Conservation (phyloP, 2,329 filamentous ascomycete species). For the Teratosphaeriaceae sp. region DNA sequence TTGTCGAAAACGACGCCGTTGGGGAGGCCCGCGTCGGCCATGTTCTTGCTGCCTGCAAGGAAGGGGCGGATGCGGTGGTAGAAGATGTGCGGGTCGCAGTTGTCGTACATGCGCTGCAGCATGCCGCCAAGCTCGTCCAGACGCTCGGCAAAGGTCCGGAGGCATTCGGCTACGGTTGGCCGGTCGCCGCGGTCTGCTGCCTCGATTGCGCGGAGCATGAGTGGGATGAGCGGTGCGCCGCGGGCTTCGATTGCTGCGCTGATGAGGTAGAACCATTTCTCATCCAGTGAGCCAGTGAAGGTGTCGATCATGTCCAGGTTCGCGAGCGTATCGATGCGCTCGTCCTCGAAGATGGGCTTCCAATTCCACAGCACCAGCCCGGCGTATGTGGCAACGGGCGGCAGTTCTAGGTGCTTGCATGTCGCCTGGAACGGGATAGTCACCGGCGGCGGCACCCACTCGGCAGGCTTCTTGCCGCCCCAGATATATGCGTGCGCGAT, state of each 20-base stretch:
- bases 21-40: constrained; percentile 87
- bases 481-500: constrained; percentile 84
- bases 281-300: constrained; percentile 89
- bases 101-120: constrained; percentile 87
- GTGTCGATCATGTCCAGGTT: constrained; percentile 85
- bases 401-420: constrained; percentile 67
- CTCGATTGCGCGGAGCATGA: constrained; percentile 82
- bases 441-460: constrained; percentile 69
- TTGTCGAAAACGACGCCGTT: constrained; percentile 81
- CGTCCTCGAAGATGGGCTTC: constrained; percentile 79
- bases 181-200: constrained; percentile 68
- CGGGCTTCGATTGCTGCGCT: constrained; percentile 93
- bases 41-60: constrained; percentile 94
- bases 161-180: constrained; percentile 63
- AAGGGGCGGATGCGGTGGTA: constrained; percentile 96
- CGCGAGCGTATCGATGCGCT: constrained; percentile 73
- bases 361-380: constrained; percentile 95
- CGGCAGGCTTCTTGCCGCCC: constrained; percentile 68
- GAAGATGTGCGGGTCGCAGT: constrained; percentile 89
- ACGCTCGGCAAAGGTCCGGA: constrained; percentile 78
- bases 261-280: constrained; percentile 98
- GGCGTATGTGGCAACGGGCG: constrained; percentile 89
- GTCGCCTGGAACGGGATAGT: constrained; percentile 75
- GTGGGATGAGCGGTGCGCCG: constrained; percentile 75
- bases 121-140: constrained; percentile 76